Base-by-base conservation (phyloP, 106 monocot species). In the Dioscorea dumetorum region DNA sequence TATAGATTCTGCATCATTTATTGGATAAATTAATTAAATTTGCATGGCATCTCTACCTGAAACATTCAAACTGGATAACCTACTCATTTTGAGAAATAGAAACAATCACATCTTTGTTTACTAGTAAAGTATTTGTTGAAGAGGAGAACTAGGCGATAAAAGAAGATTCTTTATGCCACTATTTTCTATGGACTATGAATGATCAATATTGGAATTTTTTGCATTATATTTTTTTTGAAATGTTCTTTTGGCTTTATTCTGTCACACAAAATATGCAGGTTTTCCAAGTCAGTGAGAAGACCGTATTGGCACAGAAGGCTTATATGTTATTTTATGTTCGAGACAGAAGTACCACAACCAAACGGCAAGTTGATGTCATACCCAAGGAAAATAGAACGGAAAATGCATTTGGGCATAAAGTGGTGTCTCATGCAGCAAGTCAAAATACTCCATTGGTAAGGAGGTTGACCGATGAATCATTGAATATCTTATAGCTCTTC, bases 301-400 rank as follows among this genome's bases (percentile, higher is more conserved):
- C 74, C 71, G 99, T 99, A 60, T 81, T 99, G 67, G 57, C 74
- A 21, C 87, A 93, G 68, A 87, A 93, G 77, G 99, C 99, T 6
- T 99, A 99, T 72, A 99, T 99, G 85, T 59, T 99, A 56, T 99
- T 99, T 77, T 99, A 99, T 74, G 87, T 99, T 34, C 90, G 93
- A 33, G 81, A 99, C 61, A 76, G 71, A 86, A 77, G 58, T 61
- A 73, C 70, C 24, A n/a, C 49, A 10, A 61, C 73, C 4, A 97
- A 77, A 73, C 77, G 57, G 66, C 56, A 78, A 48, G 41, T 70
- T 78, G 71, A 72, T 62, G 58, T 17, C 60, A 60, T 49, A 17
- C 32, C 34, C 59, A 83, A 76, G 63, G 78, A 76, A 64, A 80
- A 72, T 69, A 41, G 33, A 24, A 5, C 72, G 70, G 48, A 71